Percentiles rank a stretch among this genome's conserved stretches.
Evolutionary conservation across 2,329 filamentous ascomycete genomes (phyloP).

Genomic region (Botrytis pseudocinerea): DNA sequence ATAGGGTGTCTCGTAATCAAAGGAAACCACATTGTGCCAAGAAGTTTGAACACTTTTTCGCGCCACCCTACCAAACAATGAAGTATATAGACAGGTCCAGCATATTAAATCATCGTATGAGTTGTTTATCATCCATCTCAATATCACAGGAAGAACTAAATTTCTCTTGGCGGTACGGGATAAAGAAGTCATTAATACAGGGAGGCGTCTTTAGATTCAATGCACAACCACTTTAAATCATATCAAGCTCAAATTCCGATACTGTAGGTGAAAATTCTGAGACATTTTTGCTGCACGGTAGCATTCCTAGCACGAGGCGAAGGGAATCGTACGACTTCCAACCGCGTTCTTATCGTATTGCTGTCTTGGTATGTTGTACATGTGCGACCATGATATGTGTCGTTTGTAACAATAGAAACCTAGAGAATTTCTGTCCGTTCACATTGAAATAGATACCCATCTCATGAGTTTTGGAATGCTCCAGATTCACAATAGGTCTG

Average conservation of each 20-base stretch:
- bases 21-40: conserved; percentile 8
- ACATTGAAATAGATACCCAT: background rate
- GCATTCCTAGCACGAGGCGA: background rate
- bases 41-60: background rate
- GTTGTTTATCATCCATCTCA: background rate
- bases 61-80: background rate
- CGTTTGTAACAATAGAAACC: background rate
- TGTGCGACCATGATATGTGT: background rate
- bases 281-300: background rate
- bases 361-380: background rate
- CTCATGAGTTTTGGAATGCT: no score
- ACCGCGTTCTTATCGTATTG: background rate
- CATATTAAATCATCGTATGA: background rate
- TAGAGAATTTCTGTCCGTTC: background rate
- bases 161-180: background rate
- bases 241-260: background rate
- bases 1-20: background rate
- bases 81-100: background rate
- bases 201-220: background rate
- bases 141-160: background rate
- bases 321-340: background rate
- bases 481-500: background rate
- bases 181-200: background rate
- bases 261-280: background rate
- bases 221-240: background rate